Conservation (phyloP, 768 basidiomycete genomes). For the Phanerochaete sordida region DNA sequence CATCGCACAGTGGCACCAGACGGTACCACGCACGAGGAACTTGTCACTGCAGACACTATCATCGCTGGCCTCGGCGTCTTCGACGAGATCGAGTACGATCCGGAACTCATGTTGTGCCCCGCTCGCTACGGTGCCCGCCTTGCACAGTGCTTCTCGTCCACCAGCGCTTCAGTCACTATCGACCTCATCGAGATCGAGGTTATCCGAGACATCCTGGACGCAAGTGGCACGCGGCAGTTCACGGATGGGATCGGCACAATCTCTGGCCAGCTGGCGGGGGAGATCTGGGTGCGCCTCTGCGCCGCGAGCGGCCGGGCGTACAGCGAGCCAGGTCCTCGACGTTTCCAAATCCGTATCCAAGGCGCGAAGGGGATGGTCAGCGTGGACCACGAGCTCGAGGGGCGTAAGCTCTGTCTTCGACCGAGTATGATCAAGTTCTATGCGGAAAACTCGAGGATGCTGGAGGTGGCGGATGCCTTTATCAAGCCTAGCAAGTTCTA, state of each 20-base stretch:
- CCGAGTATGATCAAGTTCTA: conserved; percentile 65
- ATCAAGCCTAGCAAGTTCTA: conserved; percentile 50
- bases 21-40: background rate
- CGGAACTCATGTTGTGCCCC: conserved; percentile 45
- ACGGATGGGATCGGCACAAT: conserved; percentile 43
- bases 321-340: conserved; percentile 14
- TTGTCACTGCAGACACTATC: conserved; percentile 34
- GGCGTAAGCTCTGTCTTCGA: conserved; percentile 44
- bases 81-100: conserved; percentile 36
- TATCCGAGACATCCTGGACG: conserved; percentile 42
- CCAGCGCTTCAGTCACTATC: conserved; percentile 49
- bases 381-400: conserved; percentile 49
- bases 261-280: conserved; percentile 45
- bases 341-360: conserved; percentile 54
- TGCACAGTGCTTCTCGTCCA: conserved; percentile 67
- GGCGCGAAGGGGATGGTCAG: conserved; percentile 60
- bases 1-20: conserved; percentile 2
- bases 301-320: conserved; percentile 21
- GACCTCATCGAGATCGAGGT: conserved; percentile 30
- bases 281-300: conserved; percentile 35
- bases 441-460: conserved; percentile 35
- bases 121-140: conserved; percentile 65
- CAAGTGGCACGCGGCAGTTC: background rate
- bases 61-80: conserved; percentile 55
- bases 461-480: conserved; percentile 62